Evolutionary conservation across 129 eudicot genomes (phyloP).

Genomic region (Flaveria robusta): DNA sequence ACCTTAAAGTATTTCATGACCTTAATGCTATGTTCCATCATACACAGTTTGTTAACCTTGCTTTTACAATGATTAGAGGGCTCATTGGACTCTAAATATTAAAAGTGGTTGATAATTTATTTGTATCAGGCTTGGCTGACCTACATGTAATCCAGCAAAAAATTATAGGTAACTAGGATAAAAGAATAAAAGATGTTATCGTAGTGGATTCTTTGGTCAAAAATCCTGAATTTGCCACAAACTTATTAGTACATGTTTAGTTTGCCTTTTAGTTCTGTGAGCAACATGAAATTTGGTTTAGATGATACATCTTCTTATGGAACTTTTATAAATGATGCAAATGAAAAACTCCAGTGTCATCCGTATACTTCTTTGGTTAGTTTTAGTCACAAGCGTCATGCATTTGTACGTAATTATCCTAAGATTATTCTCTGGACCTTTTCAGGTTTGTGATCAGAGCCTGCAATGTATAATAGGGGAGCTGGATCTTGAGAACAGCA

Average conservation of each 20-base stretch:
- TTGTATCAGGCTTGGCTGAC: too few species aligned
- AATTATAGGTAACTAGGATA: neutral
- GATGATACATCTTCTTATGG: neutral
- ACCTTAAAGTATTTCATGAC: neutral
- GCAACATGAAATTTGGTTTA: neutral
- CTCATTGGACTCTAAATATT: neutral
- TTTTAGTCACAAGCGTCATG: neutral
- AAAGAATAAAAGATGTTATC: neutral
- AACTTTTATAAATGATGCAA: too few species aligned
- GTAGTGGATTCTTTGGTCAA: neutral
- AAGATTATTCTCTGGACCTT: neutral
- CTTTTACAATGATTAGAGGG: neutral
- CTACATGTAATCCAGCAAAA: neutral
- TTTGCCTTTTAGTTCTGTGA: neutral
- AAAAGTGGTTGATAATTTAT: too few species aligned
- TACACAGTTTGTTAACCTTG: neutral
- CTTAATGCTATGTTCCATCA: neutral
- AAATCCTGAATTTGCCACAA: neutral
- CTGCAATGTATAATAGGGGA: conserved; percentile 19
- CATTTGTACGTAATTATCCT: neutral
- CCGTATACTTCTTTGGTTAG: neutral
- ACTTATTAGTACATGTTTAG: neutral
- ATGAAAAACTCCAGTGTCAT: neutral
- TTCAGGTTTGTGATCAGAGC: conserved; percentile 22
- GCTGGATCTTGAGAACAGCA: conserved; percentile 16